Base-by-base conservation (phyloP, 768 basidiomycete species). In the Exsudoporus frostii region DNA sequence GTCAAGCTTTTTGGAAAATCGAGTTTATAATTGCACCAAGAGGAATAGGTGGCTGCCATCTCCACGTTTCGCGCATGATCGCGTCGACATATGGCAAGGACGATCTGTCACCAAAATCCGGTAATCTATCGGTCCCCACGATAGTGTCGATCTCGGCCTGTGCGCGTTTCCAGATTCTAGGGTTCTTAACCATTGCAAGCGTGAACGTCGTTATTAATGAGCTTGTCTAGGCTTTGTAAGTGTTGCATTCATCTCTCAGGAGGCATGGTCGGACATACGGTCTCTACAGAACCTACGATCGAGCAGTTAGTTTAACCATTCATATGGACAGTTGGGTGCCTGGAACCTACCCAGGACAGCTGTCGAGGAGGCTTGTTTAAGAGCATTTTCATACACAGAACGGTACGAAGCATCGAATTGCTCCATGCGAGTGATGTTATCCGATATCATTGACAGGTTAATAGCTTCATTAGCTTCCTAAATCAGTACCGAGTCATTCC, bases 121-220 rank as follows among this genome's bases (percentile, higher is more conserved):
- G 53, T 1, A 55, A 22, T 27, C 53, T 55, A 13, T 49, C 53
- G 0, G 29, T 51, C 15, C 57, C 57, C 1, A 59, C 25, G 13
- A 54, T 15, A 11, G 39, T 14, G 3, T 60, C 57, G 5, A 60
- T 59, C 17, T 54, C 52, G 1, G 51, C 48, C 47, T 54, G 56
- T 14, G 56, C 55, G 8, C 47, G 51, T 24, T 53, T 53, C 56
- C 46, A 50, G 20, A 50, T 20, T 8, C 15, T 29, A 15, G 58
- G 58, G 11, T 59, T 51, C 42, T 58, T 29, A 6, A 59, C 56
- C 58, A 53, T 58, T 14, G 57, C 57, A 34, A 50, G 44, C n/a
- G 56, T 58, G 13, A 59, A 59, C 2, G 46, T 27, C 37, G 38
- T 27, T 2, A 60, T 15, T 10, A 27, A 0, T 0, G 50, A 42